These are phyloP conservation scores for Paragyromitra xinjiangensis DNA, from an alignment of 495 filamentous ascomycete genomes.

Conservation along the genomic window DNA sequence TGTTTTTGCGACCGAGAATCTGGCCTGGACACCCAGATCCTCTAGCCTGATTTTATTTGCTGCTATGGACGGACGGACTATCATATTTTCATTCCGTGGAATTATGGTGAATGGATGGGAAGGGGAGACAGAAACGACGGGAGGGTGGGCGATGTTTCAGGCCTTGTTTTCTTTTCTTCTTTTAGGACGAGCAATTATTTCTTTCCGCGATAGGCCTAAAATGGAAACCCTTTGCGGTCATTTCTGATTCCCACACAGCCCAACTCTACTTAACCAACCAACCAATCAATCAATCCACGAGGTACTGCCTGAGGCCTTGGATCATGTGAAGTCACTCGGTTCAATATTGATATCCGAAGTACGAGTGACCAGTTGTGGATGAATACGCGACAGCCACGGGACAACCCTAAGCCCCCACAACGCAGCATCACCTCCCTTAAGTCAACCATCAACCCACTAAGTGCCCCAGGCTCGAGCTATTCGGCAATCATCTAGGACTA, in stretches of 20 bases:
- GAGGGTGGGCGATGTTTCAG: not conserved
- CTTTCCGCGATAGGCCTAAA: not conserved
- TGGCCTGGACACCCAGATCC: conserved; percentile 37
- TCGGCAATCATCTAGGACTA: not conserved
- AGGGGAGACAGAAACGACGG: not conserved
- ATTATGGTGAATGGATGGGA: not conserved
- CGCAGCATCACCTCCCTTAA: not conserved
- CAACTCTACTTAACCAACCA: no score
- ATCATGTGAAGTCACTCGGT: conserved; percentile 14
- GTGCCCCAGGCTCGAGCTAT: not conserved
- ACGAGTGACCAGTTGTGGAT: not conserved
- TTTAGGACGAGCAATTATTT: not conserved
- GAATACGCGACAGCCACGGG: not conserved
- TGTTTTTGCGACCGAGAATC: conserved; percentile 7
- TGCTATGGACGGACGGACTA: conserved; percentile 2
- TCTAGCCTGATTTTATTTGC: not conserved
- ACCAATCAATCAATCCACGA: no score
- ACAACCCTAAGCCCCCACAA: not conserved
- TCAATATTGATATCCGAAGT: not conserved
- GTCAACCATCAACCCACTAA: not conserved
- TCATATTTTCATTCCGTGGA: not conserved
- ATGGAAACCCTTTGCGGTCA: conserved; percentile 32
- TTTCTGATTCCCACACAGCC: not conserved
- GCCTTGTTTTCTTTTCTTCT: not conserved
- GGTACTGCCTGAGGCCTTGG: not conserved